These are phyloP conservation scores for Xylaria sp. DNA, from an alignment of 2,329 filamentous ascomycete species.

Conservation along the genomic window DNA sequence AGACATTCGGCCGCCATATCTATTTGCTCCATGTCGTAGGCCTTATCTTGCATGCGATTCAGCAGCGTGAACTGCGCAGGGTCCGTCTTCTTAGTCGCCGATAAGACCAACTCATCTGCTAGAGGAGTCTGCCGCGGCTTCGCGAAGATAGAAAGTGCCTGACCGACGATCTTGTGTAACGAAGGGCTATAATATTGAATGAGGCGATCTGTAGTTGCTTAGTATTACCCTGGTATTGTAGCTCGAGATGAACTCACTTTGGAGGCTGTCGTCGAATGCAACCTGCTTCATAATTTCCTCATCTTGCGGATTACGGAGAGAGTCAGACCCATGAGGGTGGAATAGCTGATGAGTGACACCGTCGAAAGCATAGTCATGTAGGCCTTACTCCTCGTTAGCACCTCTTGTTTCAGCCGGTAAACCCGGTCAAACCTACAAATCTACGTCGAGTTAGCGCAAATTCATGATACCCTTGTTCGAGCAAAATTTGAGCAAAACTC, in stretches of 20 bases:
- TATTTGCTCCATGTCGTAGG: constrained; percentile 59
- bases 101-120: constrained; percentile 68
- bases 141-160: constrained; percentile 60
- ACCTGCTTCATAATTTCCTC: constrained; percentile 75
- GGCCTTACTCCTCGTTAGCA: constrained; percentile 46
- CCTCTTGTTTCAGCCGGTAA: constrained; percentile 6
- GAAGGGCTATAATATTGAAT: constrained; percentile 67
- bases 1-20: constrained; percentile 75
- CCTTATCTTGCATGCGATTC: constrained; percentile 66
- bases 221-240: not conserved
- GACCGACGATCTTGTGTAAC: constrained; percentile 60
- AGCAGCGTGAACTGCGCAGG: constrained; percentile 67
- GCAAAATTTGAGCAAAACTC: constrained; percentile 42
- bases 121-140: constrained; percentile 68
- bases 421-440: constrained; percentile 40
- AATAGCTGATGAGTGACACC: constrained; percentile 77
- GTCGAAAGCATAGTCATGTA: constrained; percentile 77
- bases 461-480: not conserved
- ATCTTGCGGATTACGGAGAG: constrained; percentile 65
- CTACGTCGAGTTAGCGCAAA: constrained; percentile 35
- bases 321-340: constrained; percentile 71
- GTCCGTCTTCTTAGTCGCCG: constrained; percentile 59
- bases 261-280: constrained; percentile 73
- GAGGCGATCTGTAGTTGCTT: constrained; percentile 63
- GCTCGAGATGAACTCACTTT: constrained; percentile 60